Base-by-base conservation (phyloP, 2,329 filamentous ascomycete species). In the Decorospora gaudefroyi region DNA sequence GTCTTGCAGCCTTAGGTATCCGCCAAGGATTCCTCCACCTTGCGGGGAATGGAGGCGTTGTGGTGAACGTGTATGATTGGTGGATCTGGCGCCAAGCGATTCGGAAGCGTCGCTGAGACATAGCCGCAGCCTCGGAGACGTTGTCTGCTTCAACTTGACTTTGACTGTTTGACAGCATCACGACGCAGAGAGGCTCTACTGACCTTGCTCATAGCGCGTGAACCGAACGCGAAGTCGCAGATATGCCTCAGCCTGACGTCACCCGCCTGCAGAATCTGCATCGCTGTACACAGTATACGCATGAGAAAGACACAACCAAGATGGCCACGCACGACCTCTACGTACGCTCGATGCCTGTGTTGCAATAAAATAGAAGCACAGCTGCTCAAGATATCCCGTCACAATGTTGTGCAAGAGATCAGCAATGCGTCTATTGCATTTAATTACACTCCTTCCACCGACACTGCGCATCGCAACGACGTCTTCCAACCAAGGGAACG, bases 81-180 rank as follows among this genome's bases (percentile, higher is more conserved):
- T 52, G 41, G 46, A 38, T 17, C 7, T 4, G n/a, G 18, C 22
- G 49, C 53, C 53, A 50, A 59, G 49, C 13, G 33, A 13, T 44
- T 34, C 41, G 42, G 49, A 26, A 36, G 13, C 30, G 13, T 26
- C 15, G n/a, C 38, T 57, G 56, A 62, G 54, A 65, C 59, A 35
- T 27, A 40, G 38, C 52, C 59, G 59, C 61, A 61, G 48, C 44
- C 46, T 61, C 53, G 47, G 63, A 66, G 59, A 66, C 63, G 49
- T 44, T 46, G 36, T 51, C 51, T 64, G 61, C 61, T 35, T 64
- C 62, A 65, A 25, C 36, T 35, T 38, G 30, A 42, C 52, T 42
- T 30, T 46, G 26, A 39, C n/a, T n/a, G n/a, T n/a, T n/a, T n/a
- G n/a, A 33, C 42, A 42, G 35, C 31, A 26, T 42, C 36, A 46